phyloP scores from a whole-genome alignment of 306 rosid species.

The Albizia julibrissin region DNA sequence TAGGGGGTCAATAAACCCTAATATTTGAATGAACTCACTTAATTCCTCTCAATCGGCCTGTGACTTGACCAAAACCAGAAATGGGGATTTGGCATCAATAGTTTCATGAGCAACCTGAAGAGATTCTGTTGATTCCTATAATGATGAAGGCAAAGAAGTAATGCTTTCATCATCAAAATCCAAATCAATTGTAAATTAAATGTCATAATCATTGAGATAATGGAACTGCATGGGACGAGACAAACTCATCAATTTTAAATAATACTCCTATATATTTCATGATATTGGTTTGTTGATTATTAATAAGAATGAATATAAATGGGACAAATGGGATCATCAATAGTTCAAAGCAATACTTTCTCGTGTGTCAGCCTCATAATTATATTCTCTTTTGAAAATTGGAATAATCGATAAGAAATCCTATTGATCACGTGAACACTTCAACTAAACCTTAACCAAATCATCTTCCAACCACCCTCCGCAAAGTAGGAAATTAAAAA shows the following conservation, averaged over 20 bases:
- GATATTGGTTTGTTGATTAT: not conserved
- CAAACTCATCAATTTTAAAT: not conserved
- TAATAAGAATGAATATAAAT: not conserved
- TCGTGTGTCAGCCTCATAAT: no score
- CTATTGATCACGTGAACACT: not conserved
- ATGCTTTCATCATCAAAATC: not conserved
- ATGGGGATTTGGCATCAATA: no score
- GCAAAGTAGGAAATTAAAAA: no score
- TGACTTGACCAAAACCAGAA: no score
- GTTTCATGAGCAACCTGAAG: not conserved
- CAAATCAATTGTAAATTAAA: not conserved
- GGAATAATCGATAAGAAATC: not conserved
- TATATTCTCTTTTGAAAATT: not conserved
- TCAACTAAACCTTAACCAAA: not conserved
- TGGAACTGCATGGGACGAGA: not conserved
- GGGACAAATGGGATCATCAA: not conserved
- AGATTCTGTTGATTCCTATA: not conserved
- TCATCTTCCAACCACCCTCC: not conserved
- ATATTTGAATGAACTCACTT: no score
- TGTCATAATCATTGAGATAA: not conserved
- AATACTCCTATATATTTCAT: no score
- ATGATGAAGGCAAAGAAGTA: not conserved
- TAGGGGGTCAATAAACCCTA: no score
- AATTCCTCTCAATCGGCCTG: no score
- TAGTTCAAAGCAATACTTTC: no score